Percentiles rank a stretch among this genome's conserved stretches.
Conservation (phyloP, 352 stramenopile species). For the Phytopythium boreale region DNA sequence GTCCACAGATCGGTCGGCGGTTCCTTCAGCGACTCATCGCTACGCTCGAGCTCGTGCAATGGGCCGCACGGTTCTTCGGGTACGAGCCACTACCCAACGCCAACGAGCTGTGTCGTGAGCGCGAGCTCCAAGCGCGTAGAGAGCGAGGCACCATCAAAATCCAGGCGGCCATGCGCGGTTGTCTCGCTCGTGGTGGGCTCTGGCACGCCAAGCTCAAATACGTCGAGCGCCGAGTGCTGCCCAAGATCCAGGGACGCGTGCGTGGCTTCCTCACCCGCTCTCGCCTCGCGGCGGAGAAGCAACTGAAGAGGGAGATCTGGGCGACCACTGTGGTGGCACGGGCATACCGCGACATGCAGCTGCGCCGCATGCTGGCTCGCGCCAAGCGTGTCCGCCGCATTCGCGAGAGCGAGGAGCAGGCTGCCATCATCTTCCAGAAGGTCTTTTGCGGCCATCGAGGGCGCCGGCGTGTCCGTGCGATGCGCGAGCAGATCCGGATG, state of each 20-base stretch:
- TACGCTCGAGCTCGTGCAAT: constrained; percentile 83
- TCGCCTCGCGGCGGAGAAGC: constrained; percentile 25
- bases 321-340: constrained; percentile 40
- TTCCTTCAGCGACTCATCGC: constrained; percentile 74
- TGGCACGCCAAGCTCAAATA: constrained; percentile 66
- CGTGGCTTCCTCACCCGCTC: constrained; percentile 76
- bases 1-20: constrained; percentile 55
- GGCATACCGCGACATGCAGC: constrained; percentile 47
- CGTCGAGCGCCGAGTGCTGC: constrained; percentile 58
- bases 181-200: constrained; percentile 67
- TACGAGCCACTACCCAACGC: constrained; percentile 84
- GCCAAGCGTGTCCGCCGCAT: constrained; percentile 53
- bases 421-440: constrained; percentile 72
- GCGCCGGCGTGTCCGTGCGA: constrained; percentile 32
- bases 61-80: constrained; percentile 78
- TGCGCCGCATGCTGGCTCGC: constrained; percentile 48
- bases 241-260: constrained; percentile 75
- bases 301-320: constrained; percentile 21
- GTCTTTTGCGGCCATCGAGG: constrained; percentile 66
- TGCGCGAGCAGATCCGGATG: constrained; percentile 42
- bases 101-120: constrained; percentile 57
- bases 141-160: constrained; percentile 59
- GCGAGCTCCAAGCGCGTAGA: constrained; percentile 47
- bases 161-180: constrained; percentile 81
- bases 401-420: constrained; percentile 48